Evolutionary conservation across 2,329 filamentous ascomycete species (phyloP), one percentile per base, ranked within the genome.

Genomic region (Corniculantispora saksenae): DNA sequence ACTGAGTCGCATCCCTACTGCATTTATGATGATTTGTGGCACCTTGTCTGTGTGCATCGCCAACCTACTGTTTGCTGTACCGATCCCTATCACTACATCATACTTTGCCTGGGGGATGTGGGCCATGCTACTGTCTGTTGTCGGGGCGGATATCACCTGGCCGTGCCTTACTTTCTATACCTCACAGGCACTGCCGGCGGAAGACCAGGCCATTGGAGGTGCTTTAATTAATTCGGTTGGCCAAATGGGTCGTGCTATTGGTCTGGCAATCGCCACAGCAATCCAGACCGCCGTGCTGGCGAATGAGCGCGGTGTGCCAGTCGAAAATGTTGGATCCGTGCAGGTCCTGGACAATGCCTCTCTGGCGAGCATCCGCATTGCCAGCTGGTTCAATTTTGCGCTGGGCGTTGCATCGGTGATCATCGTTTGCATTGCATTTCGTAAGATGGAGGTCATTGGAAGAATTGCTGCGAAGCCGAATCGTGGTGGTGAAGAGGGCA

Each of bases 61-160:
- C 1, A 84, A 81, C 35, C 73, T 91, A 12, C 81, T 92, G 29
- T 89, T 90, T 70, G 86, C 89, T 0, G 79, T 87, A 0, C 88
- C 89, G 0, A 89, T 91, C 50, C 81, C 86, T 0, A 79, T 83
- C 0, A 74, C 78, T 2, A 89, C 86, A 0, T 85, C 81, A 0
- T 92, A 91, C 76, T 91, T 89, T 72, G 89, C 89, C 3, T 90
- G 84, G 68, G 88, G 85, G 0, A 80, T 92, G 23, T 84, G 84
- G 2, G 88, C 89, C 10, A 91, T 91, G 86, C 75, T 88, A 0
- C 77, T 92, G 3, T 82, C 83, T 8, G 88, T 90, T 10, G 79
- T 89, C 43, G 89, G 89, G 38, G 86, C 88, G 3, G 89, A 92
- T 71, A 89, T 86, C 0, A 81, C 88, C 0, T 91, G 86, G 80